phyloP scores from a whole-genome alignment of 805 yeast genomes.

The Nematodospora valgi region DNA sequence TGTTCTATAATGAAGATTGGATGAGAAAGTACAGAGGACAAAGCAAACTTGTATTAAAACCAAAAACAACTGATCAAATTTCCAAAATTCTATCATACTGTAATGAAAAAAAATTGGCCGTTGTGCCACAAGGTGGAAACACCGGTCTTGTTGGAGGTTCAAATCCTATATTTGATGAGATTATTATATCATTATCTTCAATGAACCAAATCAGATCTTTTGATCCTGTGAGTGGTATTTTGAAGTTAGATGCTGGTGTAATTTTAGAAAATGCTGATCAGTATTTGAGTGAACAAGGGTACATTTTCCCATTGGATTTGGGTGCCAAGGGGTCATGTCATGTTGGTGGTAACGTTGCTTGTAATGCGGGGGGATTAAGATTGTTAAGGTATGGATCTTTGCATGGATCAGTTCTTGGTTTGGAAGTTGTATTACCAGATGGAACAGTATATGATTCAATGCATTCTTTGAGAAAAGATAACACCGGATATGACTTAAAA shows the following conservation, averaged over 20 bases:
- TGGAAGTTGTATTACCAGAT: slow-evolving; percentile 89
- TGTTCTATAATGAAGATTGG: slow-evolving; percentile 83
- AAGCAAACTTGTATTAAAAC: slow-evolving; percentile 75
- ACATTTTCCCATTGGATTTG: slow-evolving; percentile 87
- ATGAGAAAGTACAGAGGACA: slow-evolving; percentile 93
- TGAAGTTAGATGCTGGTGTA: slow-evolving; percentile 88
- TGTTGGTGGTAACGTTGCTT: slow-evolving; percentile 91
- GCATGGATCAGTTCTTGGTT: slow-evolving; percentile 87
- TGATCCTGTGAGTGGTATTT: slow-evolving; percentile 77
- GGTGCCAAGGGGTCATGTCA: slow-evolving; percentile 98
- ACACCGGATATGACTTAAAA: slow-evolving; percentile 91
- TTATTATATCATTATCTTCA: slow-evolving; percentile 64
- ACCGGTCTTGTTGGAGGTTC: slow-evolving; percentile 97
- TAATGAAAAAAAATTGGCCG: slow-evolving; percentile 70
- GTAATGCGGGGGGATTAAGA: slow-evolving; percentile 95
- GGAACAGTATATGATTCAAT: slow-evolving; percentile 79
- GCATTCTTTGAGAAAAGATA: slow-evolving; percentile 87
- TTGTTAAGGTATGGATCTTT: slow-evolving; percentile 84
- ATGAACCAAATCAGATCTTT: slow-evolving; percentile 79
- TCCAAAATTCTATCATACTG: slow-evolving; percentile 75
- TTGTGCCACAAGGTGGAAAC: slow-evolving; percentile 97
- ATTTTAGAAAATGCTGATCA: slow-evolving; percentile 83
- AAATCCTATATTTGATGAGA: slow-evolving; percentile 87
- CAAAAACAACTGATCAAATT: slow-evolving; percentile 76
- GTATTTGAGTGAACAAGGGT: slow-evolving; percentile 73